These are phyloP conservation scores for Pestalotiopsis sp. DNA, from an alignment of 2,329 filamentous ascomycete genomes.

Conservation along the genomic window DNA sequence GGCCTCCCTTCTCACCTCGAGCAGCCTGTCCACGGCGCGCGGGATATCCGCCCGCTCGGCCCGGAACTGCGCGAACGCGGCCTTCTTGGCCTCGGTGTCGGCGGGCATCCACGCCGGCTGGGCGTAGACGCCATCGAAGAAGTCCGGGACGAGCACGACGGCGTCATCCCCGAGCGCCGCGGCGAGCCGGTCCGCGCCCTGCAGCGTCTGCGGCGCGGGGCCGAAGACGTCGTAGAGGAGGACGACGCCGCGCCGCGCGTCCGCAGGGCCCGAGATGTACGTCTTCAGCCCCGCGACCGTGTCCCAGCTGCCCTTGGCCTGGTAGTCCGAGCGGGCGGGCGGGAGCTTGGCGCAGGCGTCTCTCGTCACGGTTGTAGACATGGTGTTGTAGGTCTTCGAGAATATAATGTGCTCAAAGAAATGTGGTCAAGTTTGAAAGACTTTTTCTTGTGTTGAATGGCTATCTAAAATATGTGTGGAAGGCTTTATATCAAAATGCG, in stretches of 20 bases:
- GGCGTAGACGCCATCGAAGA: conserved; percentile 39
- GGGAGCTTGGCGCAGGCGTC: conserved; percentile 35
- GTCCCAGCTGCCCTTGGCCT: conserved; percentile 41
- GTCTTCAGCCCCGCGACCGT: conserved; percentile 36
- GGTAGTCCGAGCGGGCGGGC: conserved; percentile 41
- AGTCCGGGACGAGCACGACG: conserved; percentile 43
- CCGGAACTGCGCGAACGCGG: conserved; percentile 34
- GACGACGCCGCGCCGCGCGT: conserved; percentile 40
- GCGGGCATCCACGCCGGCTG: conserved; percentile 37
- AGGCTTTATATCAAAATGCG: neutral
- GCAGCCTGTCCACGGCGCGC: conserved; percentile 31
- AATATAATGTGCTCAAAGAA: neutral
- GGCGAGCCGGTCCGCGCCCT: conserved; percentile 50
- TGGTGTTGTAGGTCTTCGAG: neutral
- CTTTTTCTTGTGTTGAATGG: neutral
- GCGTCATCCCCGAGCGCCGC: conserved; percentile 30
- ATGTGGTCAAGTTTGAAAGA: neutral
- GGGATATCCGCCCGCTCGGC: conserved; percentile 30
- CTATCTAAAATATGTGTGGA: neutral
- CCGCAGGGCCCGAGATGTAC: conserved; percentile 39
- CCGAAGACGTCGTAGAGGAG: conserved; percentile 53
- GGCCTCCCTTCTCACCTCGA: conserved; percentile 33
- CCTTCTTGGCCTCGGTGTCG: conserved; percentile 46
- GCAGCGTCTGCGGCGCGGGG: conserved; percentile 45
- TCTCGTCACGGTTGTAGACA: conserved; percentile 15